These are phyloP conservation scores for Mycena vitilis DNA, from an alignment of 768 basidiomycete species.

Conservation along the genomic window DNA sequence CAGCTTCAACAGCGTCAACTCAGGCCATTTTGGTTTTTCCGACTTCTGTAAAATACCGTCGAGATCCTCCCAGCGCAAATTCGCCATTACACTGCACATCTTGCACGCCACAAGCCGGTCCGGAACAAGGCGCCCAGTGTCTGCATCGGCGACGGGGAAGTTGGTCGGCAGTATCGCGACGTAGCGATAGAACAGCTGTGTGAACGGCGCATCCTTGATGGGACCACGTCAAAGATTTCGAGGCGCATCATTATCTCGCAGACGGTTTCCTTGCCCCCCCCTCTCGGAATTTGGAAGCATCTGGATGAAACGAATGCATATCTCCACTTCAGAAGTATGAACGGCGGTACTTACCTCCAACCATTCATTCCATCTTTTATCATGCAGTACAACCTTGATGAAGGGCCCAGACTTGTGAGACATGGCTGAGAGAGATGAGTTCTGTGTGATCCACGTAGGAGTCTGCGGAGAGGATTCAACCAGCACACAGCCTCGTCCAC, in stretches of 20 bases:
- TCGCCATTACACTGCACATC: background rate
- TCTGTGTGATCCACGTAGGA: background rate
- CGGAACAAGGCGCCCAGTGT: background rate
- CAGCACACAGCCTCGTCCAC: background rate
- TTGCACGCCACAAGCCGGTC: slow-evolving; percentile 5
- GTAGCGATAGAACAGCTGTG: background rate
- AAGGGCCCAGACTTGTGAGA: slow-evolving; percentile 1
- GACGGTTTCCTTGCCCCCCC: background rate
- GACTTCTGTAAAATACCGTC: too few species aligned
- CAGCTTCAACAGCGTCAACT: background rate
- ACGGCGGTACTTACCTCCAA: slow-evolving; percentile 6
- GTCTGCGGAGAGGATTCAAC: background rate
- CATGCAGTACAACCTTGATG: too few species aligned
- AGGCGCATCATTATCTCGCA: background rate
- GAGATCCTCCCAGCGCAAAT: background rate
- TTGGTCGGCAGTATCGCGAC: background rate
- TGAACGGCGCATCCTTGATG: slow-evolving; percentile 1
- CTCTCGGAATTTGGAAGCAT: slow-evolving; percentile 7
- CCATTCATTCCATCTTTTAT: slow-evolving; percentile 11
- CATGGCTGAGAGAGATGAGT: slow-evolving; percentile 1
- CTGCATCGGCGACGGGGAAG: background rate
- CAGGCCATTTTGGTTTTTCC: too few species aligned
- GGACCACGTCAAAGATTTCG: slow-evolving; percentile 1
- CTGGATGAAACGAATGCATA: background rate
- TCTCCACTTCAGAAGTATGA: background rate